Conservation (phyloP, 208 protist genomes). For the Leishmania braziliensis region DNA sequence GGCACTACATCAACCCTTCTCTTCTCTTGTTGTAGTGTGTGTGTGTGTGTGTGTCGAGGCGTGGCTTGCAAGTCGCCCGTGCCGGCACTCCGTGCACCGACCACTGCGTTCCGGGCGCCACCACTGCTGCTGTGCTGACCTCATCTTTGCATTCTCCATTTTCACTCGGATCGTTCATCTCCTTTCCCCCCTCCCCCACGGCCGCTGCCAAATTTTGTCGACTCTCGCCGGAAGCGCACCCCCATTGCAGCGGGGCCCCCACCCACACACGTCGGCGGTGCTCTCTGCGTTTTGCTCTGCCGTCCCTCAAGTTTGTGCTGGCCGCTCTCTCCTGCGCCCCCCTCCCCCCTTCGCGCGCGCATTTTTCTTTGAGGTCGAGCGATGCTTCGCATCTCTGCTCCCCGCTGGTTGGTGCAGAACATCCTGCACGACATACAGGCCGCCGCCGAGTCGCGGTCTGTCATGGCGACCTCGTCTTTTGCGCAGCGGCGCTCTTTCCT, state of each 20-base stretch:
- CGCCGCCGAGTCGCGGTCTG: slow-evolving; percentile 41
- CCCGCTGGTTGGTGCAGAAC: slow-evolving; percentile 20
- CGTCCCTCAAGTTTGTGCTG: background rate
- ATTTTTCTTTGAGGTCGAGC: background rate
- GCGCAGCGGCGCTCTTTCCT: slow-evolving; percentile 53
- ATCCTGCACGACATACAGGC: slow-evolving; percentile 52
- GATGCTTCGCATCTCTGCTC: slow-evolving; percentile 16
- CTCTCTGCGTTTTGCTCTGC: background rate
- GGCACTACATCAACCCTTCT: background rate
- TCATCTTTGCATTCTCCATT: background rate
- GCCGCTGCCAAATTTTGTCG: background rate
- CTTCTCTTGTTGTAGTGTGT: background rate
- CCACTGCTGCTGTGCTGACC: background rate
- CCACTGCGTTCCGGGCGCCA: background rate
- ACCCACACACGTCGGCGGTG: background rate
- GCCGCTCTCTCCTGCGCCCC: background rate
- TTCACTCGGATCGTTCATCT: background rate
- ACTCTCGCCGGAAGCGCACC: background rate
- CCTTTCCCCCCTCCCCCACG: background rate
- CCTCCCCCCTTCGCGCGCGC: background rate
- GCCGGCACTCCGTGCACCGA: background rate
- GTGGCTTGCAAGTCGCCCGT: background rate
- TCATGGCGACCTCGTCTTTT: slow-evolving; percentile 39
- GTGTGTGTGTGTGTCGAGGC: background rate
- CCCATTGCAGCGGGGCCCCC: background rate